Conservation (phyloP, 345 rosid species). For the Camelina neglecta region DNA sequence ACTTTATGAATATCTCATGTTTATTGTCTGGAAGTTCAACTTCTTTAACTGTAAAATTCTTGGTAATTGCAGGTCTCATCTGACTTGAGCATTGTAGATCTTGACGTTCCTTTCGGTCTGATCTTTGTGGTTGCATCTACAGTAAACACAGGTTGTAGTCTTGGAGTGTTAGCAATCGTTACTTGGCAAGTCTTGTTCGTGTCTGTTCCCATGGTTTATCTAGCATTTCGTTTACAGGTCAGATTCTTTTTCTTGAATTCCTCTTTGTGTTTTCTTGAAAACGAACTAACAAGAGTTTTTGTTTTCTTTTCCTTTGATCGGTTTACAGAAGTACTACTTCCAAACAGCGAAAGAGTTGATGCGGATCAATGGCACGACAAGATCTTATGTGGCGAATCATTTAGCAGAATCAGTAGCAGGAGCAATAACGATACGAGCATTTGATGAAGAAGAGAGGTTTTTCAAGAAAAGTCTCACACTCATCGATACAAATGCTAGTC, state of each 20-base stretch:
- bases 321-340: constrained; percentile 74
- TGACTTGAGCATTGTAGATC: constrained; percentile 91
- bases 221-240: constrained; percentile 86
- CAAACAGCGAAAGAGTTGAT: constrained; percentile 86
- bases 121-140: constrained; percentile 71
- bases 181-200: constrained; percentile 94
- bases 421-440: constrained; percentile 87
- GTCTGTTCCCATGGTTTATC: constrained; percentile 67
- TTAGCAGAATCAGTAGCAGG: constrained; percentile 93
- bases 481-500: constrained; percentile 83
- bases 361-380: constrained; percentile 92
- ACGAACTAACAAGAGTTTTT: not conserved
- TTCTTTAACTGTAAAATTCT: not conserved
- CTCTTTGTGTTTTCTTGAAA: not conserved
- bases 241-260: not conserved
- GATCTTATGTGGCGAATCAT: constrained; percentile 90
- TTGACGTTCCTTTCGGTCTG: constrained; percentile 77
- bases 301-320: not conserved
- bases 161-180: constrained; percentile 79
- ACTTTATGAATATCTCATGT: constrained; percentile 14
- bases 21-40: constrained; percentile 1
- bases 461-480: constrained; percentile 72
- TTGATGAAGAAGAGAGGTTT: constrained; percentile 86
- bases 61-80: constrained; percentile 59
- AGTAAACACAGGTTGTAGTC: constrained; percentile 61